These are phyloP conservation scores for Ligustrum vulgare DNA, from an alignment of 257 asterid species.

Conservation along the genomic window DNA sequence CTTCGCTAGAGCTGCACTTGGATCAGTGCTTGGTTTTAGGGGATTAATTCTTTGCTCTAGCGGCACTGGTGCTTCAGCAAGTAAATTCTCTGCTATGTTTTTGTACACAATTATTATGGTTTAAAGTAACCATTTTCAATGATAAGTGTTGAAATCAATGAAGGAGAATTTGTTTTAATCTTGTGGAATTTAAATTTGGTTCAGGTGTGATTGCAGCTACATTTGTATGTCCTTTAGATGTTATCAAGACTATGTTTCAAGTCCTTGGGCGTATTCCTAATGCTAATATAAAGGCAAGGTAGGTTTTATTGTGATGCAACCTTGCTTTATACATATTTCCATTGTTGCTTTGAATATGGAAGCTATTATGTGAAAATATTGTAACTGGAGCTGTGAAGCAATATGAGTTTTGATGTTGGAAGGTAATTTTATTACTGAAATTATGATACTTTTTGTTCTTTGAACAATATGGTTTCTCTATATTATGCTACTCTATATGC, in stretches of 20 bases:
- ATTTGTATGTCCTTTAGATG: constrained; percentile 96
- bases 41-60: constrained; percentile 59
- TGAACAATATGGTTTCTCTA: no score
- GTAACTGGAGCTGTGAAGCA: neutral
- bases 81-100: no score
- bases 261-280: constrained; percentile 78
- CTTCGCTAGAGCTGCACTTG: constrained; percentile 78
- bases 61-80: no score
- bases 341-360: constrained; percentile 14
- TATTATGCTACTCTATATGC: no score
- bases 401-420: neutral
- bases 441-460: constrained; percentile 26
- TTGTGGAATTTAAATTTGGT: constrained; percentile 11
- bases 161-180: no score
- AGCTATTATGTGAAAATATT: neutral
- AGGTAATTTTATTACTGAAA: neutral
- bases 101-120: neutral
- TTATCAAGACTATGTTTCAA: constrained; percentile 95
- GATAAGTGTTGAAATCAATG: no score
- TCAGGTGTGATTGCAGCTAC: constrained; percentile 98
- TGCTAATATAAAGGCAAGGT: constrained; percentile 70
- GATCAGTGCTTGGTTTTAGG: constrained; percentile 81
- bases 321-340: neutral
- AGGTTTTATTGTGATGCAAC: neutral
- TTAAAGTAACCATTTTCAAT: constrained; percentile 1